phyloP scores from a whole-genome alignment of 352 stramenopile species.

The Pseudoperonospora humuli region DNA sequence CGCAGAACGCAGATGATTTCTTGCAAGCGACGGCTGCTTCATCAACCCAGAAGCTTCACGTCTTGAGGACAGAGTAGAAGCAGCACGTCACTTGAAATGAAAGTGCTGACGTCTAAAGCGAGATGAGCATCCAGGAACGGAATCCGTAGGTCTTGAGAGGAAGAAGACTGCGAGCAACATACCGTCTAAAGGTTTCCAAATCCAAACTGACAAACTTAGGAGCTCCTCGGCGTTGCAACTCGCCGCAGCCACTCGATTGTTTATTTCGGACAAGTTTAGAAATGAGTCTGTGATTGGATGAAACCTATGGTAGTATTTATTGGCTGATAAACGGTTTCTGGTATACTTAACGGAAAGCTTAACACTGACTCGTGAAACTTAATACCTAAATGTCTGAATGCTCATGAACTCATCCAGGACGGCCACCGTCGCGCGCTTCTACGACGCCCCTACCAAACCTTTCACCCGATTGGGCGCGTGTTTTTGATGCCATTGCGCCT shows the following conservation, averaged over 20 bases:
- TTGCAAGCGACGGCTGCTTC: constrained; percentile 29
- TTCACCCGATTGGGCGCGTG: no score
- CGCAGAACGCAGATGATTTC: constrained; percentile 36
- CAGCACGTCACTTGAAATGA: constrained; percentile 20
- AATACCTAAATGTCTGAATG: neutral
- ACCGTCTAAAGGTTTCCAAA: constrained; percentile 77
- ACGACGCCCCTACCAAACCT: no score
- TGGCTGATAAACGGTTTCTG: neutral
- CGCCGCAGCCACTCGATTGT: constrained; percentile 19
- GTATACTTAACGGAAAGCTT: neutral
- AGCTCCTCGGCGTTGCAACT: neutral
- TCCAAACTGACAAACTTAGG: constrained; percentile 47
- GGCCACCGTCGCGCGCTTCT: no score
- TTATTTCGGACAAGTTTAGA: neutral
- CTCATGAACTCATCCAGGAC: no score
- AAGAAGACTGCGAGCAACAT: constrained; percentile 28
- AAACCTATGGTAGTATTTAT: neutral
- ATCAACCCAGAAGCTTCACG: neutral
- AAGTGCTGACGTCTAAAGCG: constrained; percentile 18
- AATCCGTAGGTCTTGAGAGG: constrained; percentile 20
- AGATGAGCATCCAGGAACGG: constrained; percentile 26
- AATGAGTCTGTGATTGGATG: constrained; percentile 1
- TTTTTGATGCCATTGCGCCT: no score
- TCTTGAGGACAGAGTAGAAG: neutral
- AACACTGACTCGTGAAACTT: neutral